Base-by-base conservation (phyloP, 768 basidiomycete genomes). In the Panaeolus papilionaceus region DNA sequence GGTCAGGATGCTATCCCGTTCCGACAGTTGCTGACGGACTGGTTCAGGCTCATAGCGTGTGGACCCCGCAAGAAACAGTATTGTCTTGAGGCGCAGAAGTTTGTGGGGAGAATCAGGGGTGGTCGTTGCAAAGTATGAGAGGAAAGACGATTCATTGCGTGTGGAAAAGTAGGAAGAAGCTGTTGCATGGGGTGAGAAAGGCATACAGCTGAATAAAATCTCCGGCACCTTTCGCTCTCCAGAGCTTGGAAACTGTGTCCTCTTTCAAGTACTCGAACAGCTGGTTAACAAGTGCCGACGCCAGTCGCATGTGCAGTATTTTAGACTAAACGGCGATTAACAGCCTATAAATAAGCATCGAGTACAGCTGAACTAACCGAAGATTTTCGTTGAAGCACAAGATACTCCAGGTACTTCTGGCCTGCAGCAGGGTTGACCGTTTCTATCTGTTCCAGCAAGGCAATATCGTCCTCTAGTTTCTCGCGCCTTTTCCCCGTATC, bases 61-160 rank as follows among this genome's bases (percentile, higher is more conserved):
- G 0, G 93, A 94, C 6, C 90, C 90, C 71, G 96, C 92, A 0
- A 98, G 83, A 72, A 95, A 90, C 1, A 97, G 80, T n/a, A 91
- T 80, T 0, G 88, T 82, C 75, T 92, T 94, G 70, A 97, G 83
- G 28, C 95, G 87, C 1, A 82, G 80, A 20, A 86, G 86, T 76
- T 95, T 95, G 66, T 88, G 84, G 16, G 85, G 84, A 0, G 93
- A 92, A 66, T 93, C 87, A 1, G 94, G 94, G 4, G 94, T 93
- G 26, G 92, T 92, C n/a, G 91, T 89, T 3, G 90, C 84, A 69
- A 96, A 91, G 77, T 95, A 94, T 5, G 89, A 84, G 7, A 94
- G 74, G 77, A 91, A 93, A 0, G 90, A 82, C 11, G 79, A 70
- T 9, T 78, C 75, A 38, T 75, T 79, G 38, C 72, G 77, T 33